phyloP scores from a whole-genome alignment of 2,329 filamentous ascomycete genomes.

The Cryphonectria carpinicola region DNA sequence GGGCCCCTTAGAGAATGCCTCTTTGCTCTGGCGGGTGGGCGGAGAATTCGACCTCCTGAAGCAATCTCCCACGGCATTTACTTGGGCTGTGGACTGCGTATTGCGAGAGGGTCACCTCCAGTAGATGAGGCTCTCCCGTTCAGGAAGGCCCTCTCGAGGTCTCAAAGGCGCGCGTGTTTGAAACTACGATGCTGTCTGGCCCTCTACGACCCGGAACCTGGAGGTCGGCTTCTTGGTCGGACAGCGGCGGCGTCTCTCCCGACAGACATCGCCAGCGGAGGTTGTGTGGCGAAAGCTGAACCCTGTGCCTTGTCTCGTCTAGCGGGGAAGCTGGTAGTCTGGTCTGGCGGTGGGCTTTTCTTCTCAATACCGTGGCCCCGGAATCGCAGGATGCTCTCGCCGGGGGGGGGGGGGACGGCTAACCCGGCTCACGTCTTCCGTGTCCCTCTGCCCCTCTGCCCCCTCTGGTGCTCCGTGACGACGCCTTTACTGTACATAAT shows the following conservation, averaged over 20 bases:
- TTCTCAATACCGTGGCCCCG: background rate
- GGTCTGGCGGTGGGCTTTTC: background rate
- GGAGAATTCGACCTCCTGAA: constrained; percentile 3
- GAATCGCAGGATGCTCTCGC: background rate
- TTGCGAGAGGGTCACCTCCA: background rate
- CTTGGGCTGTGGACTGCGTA: background rate
- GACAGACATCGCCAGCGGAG: background rate
- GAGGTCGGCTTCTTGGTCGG: background rate
- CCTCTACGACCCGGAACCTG: background rate
- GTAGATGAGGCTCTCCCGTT: constrained; percentile 15
- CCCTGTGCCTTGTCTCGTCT: background rate
- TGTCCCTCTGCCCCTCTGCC: background rate
- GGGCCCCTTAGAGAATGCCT: background rate
- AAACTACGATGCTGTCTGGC: background rate
- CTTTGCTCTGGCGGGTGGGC: background rate
- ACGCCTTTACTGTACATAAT: background rate
- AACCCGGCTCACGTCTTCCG: background rate
- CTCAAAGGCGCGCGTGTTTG: background rate
- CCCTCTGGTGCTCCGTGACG: background rate
- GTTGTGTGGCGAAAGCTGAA: background rate
- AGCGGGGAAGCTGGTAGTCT: background rate
- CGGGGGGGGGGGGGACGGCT: background rate
- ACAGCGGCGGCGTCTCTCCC: background rate
- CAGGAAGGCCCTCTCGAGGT: constrained; percentile 2
- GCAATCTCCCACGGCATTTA: constrained; percentile 11